A percentile compares a stretch with the other conserved stretches of the same genome.
These are phyloP conservation scores for Moringa oleifera DNA, from an alignment of 345 rosid genomes.

Conservation along the genomic window DNA sequence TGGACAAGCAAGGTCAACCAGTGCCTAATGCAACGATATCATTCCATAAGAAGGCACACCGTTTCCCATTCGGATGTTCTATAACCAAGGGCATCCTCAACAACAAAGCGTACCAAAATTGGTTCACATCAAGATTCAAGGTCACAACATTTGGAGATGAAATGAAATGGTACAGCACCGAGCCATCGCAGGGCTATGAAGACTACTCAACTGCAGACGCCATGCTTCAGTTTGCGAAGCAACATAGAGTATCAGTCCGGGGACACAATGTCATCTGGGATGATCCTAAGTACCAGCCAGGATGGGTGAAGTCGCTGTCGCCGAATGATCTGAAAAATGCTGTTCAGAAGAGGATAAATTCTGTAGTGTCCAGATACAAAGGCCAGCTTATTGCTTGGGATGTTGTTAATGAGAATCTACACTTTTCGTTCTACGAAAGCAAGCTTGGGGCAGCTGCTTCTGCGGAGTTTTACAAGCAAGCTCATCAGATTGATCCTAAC, in stretches of 20 bases:
- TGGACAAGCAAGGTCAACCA: constrained; percentile 40
- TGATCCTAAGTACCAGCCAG: constrained; percentile 39
- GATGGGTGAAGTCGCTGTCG: constrained; percentile 47
- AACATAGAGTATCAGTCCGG: constrained; percentile 39
- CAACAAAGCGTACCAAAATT: constrained; percentile 46
- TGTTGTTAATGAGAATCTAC: constrained; percentile 68
- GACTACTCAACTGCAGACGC: constrained; percentile 56
- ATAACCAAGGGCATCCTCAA: constrained; percentile 53
- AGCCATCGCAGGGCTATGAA: constrained; percentile 32
- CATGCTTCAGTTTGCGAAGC: constrained; percentile 42
- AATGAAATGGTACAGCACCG: constrained; percentile 82
- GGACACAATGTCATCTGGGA: constrained; percentile 80
- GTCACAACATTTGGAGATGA: constrained; percentile 61
- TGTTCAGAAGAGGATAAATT: constrained; percentile 26
- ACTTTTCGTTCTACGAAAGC: constrained; percentile 46
- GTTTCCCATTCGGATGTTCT: constrained; percentile 66
- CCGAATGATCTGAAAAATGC: constrained; percentile 27
- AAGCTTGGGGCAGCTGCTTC: constrained; percentile 47
- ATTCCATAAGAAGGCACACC: constrained; percentile 26
- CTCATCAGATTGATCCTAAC: constrained; percentile 25
- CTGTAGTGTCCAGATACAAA: constrained; percentile 50
- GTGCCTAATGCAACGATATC: constrained; percentile 43
- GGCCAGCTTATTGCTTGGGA: constrained; percentile 65
- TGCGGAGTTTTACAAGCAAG: constrained; percentile 17
- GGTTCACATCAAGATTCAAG: constrained; percentile 69